Evolutionary conservation across 1,284 basidiomycete genomes (phyloP).

Genomic region (Tilletia horrida): DNA sequence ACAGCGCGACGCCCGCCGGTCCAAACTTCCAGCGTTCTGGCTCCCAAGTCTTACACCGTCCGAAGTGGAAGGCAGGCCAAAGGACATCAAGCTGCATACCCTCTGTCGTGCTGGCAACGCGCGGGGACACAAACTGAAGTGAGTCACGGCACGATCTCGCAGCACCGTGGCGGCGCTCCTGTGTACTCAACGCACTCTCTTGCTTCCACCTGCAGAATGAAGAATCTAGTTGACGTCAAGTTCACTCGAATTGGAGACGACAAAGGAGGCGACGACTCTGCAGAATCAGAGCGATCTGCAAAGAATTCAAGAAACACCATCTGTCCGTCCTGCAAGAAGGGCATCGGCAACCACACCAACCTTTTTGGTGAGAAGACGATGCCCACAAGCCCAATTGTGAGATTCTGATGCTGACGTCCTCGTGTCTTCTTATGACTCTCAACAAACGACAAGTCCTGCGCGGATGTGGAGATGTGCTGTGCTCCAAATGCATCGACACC

Average conservation of each 20-base stretch:
- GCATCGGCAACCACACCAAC: conserved; percentile 56
- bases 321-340: conserved; percentile 69
- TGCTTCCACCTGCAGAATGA: conserved; percentile 61
- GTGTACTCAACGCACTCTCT: not conserved
- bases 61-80: conserved; percentile 58
- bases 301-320: not conserved
- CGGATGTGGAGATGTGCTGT: conserved; percentile 75
- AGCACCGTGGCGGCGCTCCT: not conserved
- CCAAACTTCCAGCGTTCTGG: conserved; percentile 92
- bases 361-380: conserved; percentile 5
- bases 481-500: conserved; percentile 78
- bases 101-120: conserved; percentile 70
- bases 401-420: no score
- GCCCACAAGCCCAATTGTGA: not conserved
- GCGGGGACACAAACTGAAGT: conserved; percentile 18
- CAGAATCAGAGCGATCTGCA: not conserved
- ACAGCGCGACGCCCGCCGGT: conserved; percentile 69
- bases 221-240: conserved; percentile 70
- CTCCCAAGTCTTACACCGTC: conserved; percentile 29
- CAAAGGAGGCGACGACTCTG: not conserved
- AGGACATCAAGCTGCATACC: conserved; percentile 73
- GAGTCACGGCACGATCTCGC: not conserved
- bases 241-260: conserved; percentile 57
- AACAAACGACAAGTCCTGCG: conserved; percentile 42
- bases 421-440: not conserved